Evolutionary conservation across 805 yeast genomes (phyloP).

Genomic region (Wickerhamiella sorbophila): DNA sequence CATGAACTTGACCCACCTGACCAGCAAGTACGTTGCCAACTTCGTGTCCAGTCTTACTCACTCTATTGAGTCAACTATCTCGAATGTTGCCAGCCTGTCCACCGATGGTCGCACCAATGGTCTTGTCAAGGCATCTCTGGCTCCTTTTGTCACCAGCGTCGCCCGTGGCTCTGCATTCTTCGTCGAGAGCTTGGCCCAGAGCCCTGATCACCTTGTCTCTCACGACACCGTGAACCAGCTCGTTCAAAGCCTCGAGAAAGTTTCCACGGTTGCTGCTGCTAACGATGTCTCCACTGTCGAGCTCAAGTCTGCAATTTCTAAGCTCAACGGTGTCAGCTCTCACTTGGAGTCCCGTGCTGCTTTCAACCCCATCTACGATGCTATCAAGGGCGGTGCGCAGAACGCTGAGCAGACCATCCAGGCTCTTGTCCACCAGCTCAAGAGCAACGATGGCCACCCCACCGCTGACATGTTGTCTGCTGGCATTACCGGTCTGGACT

Average conservation of each 20-base stretch:
- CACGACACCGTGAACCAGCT: background rate
- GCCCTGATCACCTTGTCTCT: background rate
- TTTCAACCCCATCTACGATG: conserved; percentile 3
- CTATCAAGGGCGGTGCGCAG: conserved; percentile 13
- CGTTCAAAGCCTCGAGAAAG: background rate
- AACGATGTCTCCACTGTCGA: background rate
- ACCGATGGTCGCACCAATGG: no score
- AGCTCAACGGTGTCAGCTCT: background rate
- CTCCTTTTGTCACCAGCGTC: background rate
- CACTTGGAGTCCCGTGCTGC: background rate
- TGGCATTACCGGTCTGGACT: conserved; percentile 23
- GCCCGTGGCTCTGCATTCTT: background rate
- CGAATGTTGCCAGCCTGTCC: no score
- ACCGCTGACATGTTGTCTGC: conserved; percentile 15
- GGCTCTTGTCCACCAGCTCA: conserved; percentile 13
- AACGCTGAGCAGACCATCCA: conserved; percentile 15
- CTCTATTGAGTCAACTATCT: background rate
- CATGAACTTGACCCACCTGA: background rate
- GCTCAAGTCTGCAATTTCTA: background rate
- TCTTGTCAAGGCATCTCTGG: no score
- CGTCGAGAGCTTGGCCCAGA: background rate
- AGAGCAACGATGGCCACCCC: conserved; percentile 15
- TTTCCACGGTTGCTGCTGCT: background rate
- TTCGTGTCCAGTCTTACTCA: background rate
- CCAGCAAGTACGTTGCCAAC: background rate